Percentiles rank a stretch among this genome's conserved stretches.
Conservation (phyloP, 2,329 filamentous ascomycete genomes). For the Cercospora janseana region DNA sequence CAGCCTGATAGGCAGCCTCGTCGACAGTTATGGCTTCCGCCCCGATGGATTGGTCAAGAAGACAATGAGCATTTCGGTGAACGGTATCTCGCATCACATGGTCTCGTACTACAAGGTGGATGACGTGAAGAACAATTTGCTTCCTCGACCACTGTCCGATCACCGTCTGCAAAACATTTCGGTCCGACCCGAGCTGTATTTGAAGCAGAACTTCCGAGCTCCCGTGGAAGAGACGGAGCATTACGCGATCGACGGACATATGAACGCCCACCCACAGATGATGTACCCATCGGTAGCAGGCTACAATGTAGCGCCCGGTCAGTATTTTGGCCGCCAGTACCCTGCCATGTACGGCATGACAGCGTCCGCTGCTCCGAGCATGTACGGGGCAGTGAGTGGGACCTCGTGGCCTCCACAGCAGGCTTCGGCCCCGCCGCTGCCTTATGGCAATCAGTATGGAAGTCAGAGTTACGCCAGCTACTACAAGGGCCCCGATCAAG, state of each 20-base stretch:
- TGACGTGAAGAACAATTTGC: slow-evolving; percentile 65
- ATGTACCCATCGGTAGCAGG: slow-evolving; percentile 35
- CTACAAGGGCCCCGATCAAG: slow-evolving; percentile 31
- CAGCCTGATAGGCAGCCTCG: slow-evolving; percentile 72
- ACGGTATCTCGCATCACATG: slow-evolving; percentile 75
- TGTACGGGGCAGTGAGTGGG: slow-evolving; percentile 34
- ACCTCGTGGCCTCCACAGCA: slow-evolving; percentile 31
- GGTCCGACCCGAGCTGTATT: slow-evolving; percentile 39
- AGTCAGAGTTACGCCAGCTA: slow-evolving; percentile 30
- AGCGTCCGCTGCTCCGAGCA: slow-evolving; percentile 25
- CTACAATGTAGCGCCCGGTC: slow-evolving; percentile 35
- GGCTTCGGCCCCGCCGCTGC: slow-evolving; percentile 25
- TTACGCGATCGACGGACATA: slow-evolving; percentile 38
- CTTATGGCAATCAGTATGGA: slow-evolving; percentile 32
- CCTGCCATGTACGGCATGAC: slow-evolving; percentile 34
- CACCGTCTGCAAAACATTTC: slow-evolving; percentile 41
- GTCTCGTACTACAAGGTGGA: slow-evolving; percentile 85
- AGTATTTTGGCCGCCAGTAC: slow-evolving; percentile 36
- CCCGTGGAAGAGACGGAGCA: slow-evolving; percentile 41
- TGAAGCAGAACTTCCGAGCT: slow-evolving; percentile 43
- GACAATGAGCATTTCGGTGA: slow-evolving; percentile 77
- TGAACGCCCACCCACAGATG: slow-evolving; percentile 38
- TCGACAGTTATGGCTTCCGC: slow-evolving; percentile 90
- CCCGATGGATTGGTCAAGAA: slow-evolving; percentile 82
- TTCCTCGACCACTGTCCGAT: slow-evolving; percentile 60